Conservation (phyloP, 2,329 filamentous ascomycete genomes). For the Sarocladium kiliense region DNA sequence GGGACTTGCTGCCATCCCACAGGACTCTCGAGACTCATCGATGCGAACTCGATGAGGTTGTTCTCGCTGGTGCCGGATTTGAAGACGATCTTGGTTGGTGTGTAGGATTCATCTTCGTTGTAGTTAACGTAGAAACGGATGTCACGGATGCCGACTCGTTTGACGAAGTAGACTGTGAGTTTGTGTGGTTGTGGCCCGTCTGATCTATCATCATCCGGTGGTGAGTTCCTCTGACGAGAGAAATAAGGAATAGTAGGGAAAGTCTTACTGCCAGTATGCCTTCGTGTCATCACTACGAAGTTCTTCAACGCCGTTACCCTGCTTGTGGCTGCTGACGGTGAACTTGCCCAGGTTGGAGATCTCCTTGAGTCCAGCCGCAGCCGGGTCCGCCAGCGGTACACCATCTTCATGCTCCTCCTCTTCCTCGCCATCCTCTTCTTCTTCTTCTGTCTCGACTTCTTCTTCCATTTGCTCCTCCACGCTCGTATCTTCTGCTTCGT, state of each 20-base stretch:
- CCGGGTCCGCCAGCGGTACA: constrained; percentile 45
- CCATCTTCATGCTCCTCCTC: constrained; percentile 32
- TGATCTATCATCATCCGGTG: constrained; percentile 42
- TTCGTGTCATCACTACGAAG: constrained; percentile 68
- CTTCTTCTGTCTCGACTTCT: constrained; percentile 22
- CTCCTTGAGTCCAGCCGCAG: constrained; percentile 62
- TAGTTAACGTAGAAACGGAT: constrained; percentile 89
- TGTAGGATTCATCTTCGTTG: constrained; percentile 90
- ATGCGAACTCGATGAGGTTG: constrained; percentile 82
- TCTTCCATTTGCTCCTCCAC: constrained; percentile 16
- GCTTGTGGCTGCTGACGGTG: constrained; percentile 77
- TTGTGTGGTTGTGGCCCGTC: constrained; percentile 81
- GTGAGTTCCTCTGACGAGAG: neutral
- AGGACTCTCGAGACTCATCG: constrained; percentile 72
- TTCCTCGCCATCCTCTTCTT: constrained; percentile 28
- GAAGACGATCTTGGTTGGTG: constrained; percentile 86
- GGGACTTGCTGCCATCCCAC: constrained; percentile 89
- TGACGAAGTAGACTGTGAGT: constrained; percentile 81
- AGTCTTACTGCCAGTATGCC: constrained; percentile 71
- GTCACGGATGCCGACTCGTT: constrained; percentile 71
- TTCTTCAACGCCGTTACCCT: constrained; percentile 72
- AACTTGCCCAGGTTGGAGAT: constrained; percentile 81
- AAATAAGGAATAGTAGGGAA: neutral
- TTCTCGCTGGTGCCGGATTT: constrained; percentile 87
- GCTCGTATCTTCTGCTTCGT: constrained; percentile 24